These are phyloP conservation scores for Nigrospora oryzae DNA, from an alignment of 2,329 filamentous ascomycete species.

Conservation along the genomic window DNA sequence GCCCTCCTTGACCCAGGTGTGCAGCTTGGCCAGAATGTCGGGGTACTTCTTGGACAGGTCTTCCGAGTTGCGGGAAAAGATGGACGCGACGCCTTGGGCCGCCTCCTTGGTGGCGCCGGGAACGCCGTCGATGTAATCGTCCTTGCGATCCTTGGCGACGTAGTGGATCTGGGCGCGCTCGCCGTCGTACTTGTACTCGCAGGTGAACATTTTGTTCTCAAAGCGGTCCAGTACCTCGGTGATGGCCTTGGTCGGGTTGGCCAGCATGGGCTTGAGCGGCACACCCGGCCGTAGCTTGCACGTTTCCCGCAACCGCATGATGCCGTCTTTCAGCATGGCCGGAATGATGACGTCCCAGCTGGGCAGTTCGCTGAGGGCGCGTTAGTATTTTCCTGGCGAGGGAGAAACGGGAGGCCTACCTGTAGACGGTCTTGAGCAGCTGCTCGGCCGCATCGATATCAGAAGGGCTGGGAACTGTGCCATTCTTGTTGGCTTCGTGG, in stretches of 20 bases:
- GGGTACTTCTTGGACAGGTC: slow-evolving; percentile 97
- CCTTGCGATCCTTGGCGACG: slow-evolving; percentile 69
- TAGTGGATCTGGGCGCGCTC: slow-evolving; percentile 99
- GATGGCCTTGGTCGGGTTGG: slow-evolving; percentile 96
- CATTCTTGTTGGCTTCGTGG: slow-evolving; percentile 68
- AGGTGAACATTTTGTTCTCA: slow-evolving; percentile 90
- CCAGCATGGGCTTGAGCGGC: slow-evolving; percentile 95
- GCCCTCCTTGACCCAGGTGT: slow-evolving; percentile 80
- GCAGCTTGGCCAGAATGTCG: slow-evolving; percentile 81
- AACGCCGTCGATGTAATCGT: slow-evolving; percentile 57
- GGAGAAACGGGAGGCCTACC: slow-evolving; percentile 34
- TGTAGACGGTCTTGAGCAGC: slow-evolving; percentile 84
- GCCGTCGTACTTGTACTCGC: slow-evolving; percentile 98
- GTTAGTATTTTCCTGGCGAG: not conserved
- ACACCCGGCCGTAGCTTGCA: slow-evolving; percentile 92
- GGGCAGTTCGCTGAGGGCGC: slow-evolving; percentile 66
- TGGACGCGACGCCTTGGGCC: slow-evolving; percentile 71
- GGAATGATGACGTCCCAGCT: slow-evolving; percentile 95
- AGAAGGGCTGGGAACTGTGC: slow-evolving; percentile 61
- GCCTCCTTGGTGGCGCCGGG: slow-evolving; percentile 55
- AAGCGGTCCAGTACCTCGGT: slow-evolving; percentile 96
- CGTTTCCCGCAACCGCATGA: slow-evolving; percentile 70
- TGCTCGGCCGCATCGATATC: slow-evolving; percentile 78
- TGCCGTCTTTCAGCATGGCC: slow-evolving; percentile 77
- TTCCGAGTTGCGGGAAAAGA: slow-evolving; percentile 96